Base-by-base conservation (phyloP, 139 green algal genomes). In the Chlamydomonas sphaeroides region DNA sequence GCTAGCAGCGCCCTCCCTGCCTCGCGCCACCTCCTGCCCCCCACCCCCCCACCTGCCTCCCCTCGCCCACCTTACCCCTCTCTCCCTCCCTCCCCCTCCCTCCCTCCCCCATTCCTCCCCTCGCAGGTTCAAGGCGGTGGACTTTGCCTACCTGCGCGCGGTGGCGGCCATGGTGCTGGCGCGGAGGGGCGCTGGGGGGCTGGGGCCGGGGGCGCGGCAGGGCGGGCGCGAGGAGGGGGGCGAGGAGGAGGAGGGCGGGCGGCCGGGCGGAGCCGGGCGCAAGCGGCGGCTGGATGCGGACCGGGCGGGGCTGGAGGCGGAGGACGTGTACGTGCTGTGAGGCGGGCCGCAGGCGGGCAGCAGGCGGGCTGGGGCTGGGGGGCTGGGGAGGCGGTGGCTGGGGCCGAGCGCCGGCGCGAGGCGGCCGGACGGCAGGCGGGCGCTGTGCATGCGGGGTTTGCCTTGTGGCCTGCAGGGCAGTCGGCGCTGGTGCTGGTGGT, bases 91-190 rank as follows among this genome's bases (percentile, higher is more conserved):
- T 11, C 21, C 8, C n/a, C 7, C 30, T n/a, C n/a, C n/a, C n/a
- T 35, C 56, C 56, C 56, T 26, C 61, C 61, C n/a, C n/a, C 14
- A 30, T 3, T 8, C 33, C 35, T 35, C 35, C 35, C 2, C 33
- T 11, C 63, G 35, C 53, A 79, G 71, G 33, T 68, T 42, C 72
- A 80, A 68, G 56, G 8, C 30, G 3, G 20, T 71, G 1, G 74
- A 80, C 61, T 80, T 70, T 42, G 59, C 74, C 0, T 70, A 71
- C 18, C 39, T 80, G 41, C 57, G 74, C 4, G 59, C 59, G n/a
- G 59, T 80, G 74, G 74, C 74, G 30, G 74, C 59, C 5, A 48
- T 62, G 39, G 74, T 80, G 32, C 30, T 80, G 21, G 59, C 41
- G 25, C 39, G 59, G 4, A 45, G 74, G 61, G 39, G 5, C 30